These are phyloP conservation scores for Xylariaceae sp. DNA, from an alignment of 2,329 filamentous ascomycete species.

Conservation along the genomic window DNA sequence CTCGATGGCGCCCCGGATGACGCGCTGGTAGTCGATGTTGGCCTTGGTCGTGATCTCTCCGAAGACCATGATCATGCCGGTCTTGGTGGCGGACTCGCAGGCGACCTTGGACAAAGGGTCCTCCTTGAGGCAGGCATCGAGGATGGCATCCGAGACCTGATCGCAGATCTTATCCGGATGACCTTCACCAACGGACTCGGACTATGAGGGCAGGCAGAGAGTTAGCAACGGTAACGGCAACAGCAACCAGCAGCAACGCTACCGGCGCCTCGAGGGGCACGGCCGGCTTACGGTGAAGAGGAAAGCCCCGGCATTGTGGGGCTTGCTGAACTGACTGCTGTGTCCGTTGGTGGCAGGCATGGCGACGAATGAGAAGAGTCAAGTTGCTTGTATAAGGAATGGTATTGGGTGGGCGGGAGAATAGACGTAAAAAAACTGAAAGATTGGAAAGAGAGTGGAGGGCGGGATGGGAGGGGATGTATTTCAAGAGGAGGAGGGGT, in stretches of 20 bases:
- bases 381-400: too few species aligned
- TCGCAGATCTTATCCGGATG: conserved; percentile 98
- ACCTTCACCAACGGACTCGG: conserved; percentile 82
- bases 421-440: conserved; percentile 4
- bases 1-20: conserved; percentile 91
- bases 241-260: conserved; percentile 12
- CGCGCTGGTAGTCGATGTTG: conserved; percentile 93
- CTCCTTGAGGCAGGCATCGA: conserved; percentile 92
- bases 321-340: conserved; percentile 30
- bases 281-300: conserved; percentile 63
- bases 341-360: conserved; percentile 51
- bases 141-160: conserved; percentile 95
- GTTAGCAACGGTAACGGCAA: too few species aligned
- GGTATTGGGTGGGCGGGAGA: conserved; percentile 9
- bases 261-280: neutral
- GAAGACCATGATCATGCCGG: conserved; percentile 98
- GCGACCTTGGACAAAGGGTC: conserved; percentile 98
- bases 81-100: conserved; percentile 99
- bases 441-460: conserved; percentile 5
- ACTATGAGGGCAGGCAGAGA: conserved; percentile 41
- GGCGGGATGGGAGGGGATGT: conserved; percentile 3
- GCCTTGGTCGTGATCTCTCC: conserved; percentile 98
- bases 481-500: conserved; percentile 1
- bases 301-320: conserved; percentile 63
- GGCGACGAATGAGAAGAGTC: conserved; percentile 34